phyloP scores from a whole-genome alignment of 2,329 filamentous ascomycete genomes.

The Lanzia echinophila region DNA sequence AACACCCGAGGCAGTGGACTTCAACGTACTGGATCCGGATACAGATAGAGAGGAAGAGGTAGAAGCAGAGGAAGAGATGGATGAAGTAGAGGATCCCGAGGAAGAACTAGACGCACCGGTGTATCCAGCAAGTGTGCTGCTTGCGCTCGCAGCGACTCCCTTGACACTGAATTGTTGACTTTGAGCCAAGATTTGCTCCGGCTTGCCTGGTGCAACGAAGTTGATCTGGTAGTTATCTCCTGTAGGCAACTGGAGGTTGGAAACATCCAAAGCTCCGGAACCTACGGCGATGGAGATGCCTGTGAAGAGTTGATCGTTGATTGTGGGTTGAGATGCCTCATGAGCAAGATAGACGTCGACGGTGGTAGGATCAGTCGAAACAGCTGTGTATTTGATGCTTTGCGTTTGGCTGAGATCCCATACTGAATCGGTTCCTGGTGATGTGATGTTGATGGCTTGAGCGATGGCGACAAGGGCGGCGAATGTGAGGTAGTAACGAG shows the following conservation, averaged over 20 bases:
- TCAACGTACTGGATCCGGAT: neutral
- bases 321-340: constrained; percentile 3
- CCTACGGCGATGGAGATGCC: neutral
- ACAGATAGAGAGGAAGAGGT: neutral
- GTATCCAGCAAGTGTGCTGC: constrained; percentile 10
- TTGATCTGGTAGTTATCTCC: constrained; percentile 9
- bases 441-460: constrained; percentile 10
- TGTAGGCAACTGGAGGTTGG: constrained; percentile 7
- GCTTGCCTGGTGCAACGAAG: constrained; percentile 6
- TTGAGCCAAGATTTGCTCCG: constrained; percentile 8
- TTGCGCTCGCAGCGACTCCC: constrained; percentile 1
- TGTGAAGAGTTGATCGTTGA: constrained; percentile 1
- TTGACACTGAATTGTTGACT: constrained; percentile 9
- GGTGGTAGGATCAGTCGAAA: constrained; percentile 1
- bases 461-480: constrained; percentile 8
- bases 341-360: constrained; percentile 10
- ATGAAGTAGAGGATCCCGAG: neutral
- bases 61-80: neutral
- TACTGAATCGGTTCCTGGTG: neutral
- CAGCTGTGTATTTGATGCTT: constrained; percentile 8
- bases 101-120: constrained; percentile 8
- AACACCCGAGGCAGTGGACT: neutral
- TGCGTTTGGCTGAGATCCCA: constrained; percentile 6
- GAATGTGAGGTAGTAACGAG: constrained; percentile 7
- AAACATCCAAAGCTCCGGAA: neutral